phyloP scores from a whole-genome alignment of 176 grass and related monocot species.

The Triticum dicoccoides region DNA sequence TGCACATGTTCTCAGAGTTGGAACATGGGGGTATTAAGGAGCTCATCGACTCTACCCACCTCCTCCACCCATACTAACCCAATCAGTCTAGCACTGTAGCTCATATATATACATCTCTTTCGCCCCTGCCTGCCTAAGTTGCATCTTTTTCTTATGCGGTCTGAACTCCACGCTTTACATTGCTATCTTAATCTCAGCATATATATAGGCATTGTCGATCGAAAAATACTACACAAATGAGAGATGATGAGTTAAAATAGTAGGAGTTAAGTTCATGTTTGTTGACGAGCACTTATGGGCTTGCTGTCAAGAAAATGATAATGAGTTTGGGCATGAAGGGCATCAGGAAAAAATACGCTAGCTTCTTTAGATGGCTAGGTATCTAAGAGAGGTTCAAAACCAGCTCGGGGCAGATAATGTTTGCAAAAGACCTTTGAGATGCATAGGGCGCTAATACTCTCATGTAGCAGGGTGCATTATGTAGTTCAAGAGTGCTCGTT shows the following conservation, averaged over 20 bases:
- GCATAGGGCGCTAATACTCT: too few relatives aligned
- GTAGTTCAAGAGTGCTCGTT: too few relatives aligned
- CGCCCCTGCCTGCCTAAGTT: not conserved
- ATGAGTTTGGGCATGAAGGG: not conserved
- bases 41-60: not conserved
- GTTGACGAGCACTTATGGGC: not conserved
- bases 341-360: not conserved
- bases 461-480: too few relatives aligned
- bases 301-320: not conserved
- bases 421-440: too few relatives aligned
- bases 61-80: not conserved
- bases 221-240: not conserved
- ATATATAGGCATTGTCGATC: not conserved
- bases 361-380: too few relatives aligned
- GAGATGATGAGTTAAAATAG: not conserved
- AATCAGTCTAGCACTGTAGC: not conserved
- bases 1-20: not conserved
- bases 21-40: not conserved
- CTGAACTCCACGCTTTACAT: not conserved
- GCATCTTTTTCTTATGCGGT: not conserved
- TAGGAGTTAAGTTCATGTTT: not conserved
- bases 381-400: too few relatives aligned
- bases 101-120: not conserved
- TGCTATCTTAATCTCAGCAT: not conserved
- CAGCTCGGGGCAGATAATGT: too few relatives aligned